Conservation (phyloP, 768 basidiomycete genomes). For the Tephrocybe sp. region DNA sequence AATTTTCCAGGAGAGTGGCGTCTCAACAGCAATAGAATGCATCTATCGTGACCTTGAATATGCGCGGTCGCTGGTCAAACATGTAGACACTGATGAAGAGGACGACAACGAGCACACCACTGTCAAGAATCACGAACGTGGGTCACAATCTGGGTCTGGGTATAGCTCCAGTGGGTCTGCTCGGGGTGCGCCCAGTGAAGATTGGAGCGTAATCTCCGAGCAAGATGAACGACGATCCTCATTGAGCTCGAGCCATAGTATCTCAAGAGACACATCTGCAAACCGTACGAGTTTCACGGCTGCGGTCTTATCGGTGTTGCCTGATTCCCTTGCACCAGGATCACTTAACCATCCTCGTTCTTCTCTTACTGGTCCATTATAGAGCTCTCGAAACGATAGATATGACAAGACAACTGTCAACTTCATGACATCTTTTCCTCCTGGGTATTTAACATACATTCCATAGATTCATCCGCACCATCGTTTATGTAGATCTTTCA, state of each 20-base stretch:
- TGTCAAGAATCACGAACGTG: constrained; percentile 29
- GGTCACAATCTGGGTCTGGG: constrained; percentile 49
- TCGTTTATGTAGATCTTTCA: constrained; percentile 14
- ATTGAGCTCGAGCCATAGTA: constrained; percentile 48
- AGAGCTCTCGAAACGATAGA: neutral
- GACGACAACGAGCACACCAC: constrained; percentile 41
- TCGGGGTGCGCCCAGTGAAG: constrained; percentile 63
- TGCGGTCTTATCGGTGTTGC: constrained; percentile 61
- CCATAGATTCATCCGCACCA: constrained; percentile 19
- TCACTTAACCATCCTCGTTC: constrained; percentile 42
- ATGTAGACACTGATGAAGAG: constrained; percentile 33
- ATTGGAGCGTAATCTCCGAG: constrained; percentile 89
- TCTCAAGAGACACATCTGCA: constrained; percentile 32
- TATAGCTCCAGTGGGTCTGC: constrained; percentile 59
- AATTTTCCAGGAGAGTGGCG: constrained; percentile 89
- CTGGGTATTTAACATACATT: constrained; percentile 18
- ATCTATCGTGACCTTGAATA: constrained; percentile 98
- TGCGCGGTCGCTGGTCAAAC: constrained; percentile 84
- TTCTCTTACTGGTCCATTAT: constrained; percentile 33
- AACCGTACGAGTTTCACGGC: constrained; percentile 67
- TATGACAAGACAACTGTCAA: neutral
- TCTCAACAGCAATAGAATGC: constrained; percentile 87
- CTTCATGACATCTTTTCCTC: neutral
- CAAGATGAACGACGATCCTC: constrained; percentile 62
- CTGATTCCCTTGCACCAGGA: constrained; percentile 47